These are phyloP conservation scores for Podospora australis DNA, from an alignment of 495 filamentous ascomycete species.

Conservation along the genomic window DNA sequence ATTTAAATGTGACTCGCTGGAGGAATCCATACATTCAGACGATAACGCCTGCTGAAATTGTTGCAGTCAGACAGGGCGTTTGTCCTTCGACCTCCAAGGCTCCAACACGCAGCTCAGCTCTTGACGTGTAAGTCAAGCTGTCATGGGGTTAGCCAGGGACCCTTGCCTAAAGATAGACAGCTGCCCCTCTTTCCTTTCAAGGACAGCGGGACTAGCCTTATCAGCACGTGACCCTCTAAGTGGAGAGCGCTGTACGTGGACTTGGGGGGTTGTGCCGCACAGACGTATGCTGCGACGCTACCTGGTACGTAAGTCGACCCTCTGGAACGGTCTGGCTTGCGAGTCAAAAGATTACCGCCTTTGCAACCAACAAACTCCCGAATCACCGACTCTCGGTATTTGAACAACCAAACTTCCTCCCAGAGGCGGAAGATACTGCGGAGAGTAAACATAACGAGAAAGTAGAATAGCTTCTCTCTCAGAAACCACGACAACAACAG, in stretches of 20 bases:
- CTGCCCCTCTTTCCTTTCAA: neutral
- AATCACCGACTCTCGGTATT: no score
- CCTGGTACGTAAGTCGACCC: conserved; percentile 6
- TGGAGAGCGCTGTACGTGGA: neutral
- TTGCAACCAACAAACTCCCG: neutral
- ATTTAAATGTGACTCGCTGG: no score
- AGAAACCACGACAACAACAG: neutral
- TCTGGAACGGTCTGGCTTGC: conserved; percentile 7
- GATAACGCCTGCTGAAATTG: no score
- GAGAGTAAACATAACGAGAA: neutral
- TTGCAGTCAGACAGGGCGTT: no score
- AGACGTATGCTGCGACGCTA: conserved; percentile 7
- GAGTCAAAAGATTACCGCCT: conserved; percentile 14
- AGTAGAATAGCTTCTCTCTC: neutral
- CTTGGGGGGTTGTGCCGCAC: neutral
- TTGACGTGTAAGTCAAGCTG: no score
- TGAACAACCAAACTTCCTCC: no score
- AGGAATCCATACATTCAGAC: no score
- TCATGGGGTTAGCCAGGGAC: neutral
- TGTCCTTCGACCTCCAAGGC: no score
- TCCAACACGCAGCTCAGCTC: no score
- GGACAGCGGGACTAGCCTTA: neutral
- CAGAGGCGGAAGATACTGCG: no score
- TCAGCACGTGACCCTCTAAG: neutral
- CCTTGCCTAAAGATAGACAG: no score